phyloP scores from a whole-genome alignment of 1,139 yeast genomes.

The Diutina catenulata region DNA sequence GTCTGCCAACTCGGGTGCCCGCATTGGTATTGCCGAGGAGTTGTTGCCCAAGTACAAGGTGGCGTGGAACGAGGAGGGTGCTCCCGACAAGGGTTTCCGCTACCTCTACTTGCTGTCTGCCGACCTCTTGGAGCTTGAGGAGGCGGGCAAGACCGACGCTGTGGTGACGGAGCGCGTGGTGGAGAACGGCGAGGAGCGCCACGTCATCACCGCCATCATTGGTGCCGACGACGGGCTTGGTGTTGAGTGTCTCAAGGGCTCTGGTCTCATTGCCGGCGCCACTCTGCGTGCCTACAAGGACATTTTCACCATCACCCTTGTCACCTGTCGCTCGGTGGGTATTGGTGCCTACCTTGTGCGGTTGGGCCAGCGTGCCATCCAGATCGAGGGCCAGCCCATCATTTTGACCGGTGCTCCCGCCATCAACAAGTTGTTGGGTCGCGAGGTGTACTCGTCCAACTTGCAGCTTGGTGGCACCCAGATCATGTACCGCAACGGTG shows the following conservation, averaged over 20 bases:
- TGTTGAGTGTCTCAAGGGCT: slow-evolving; percentile 95
- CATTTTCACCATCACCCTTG: slow-evolving; percentile 90
- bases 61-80: slow-evolving; percentile 74
- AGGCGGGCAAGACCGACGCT: slow-evolving; percentile 44
- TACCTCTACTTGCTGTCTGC: slow-evolving; percentile 75
- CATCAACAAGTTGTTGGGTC: slow-evolving; percentile 87
- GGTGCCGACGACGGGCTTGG: slow-evolving; percentile 97
- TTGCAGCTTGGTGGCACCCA: slow-evolving; percentile 98
- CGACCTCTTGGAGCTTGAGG: slow-evolving; percentile 48
- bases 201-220: slow-evolving; percentile 70
- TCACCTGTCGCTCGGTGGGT: slow-evolving; percentile 98
- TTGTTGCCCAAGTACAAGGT: slow-evolving; percentile 80
- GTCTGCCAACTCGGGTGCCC: slow-evolving; percentile 97
- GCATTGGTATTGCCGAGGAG: slow-evolving; percentile 97
- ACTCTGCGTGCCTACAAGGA: slow-evolving; percentile 96
- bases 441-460: slow-evolving; percentile 94
- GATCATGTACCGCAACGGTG: slow-evolving; percentile 97
- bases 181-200: slow-evolving; percentile 75
- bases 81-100: slow-evolving; percentile 78
- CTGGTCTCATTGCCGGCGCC: slow-evolving; percentile 97
- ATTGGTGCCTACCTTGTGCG: slow-evolving; percentile 98
- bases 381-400: slow-evolving; percentile 97
- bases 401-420: slow-evolving; percentile 99
- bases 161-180: slow-evolving; percentile 73
- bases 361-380: slow-evolving; percentile 97